These are phyloP conservation scores for Aspergillus ochraceus DNA, from an alignment of 2,329 filamentous ascomycete species.

Conservation along the genomic window DNA sequence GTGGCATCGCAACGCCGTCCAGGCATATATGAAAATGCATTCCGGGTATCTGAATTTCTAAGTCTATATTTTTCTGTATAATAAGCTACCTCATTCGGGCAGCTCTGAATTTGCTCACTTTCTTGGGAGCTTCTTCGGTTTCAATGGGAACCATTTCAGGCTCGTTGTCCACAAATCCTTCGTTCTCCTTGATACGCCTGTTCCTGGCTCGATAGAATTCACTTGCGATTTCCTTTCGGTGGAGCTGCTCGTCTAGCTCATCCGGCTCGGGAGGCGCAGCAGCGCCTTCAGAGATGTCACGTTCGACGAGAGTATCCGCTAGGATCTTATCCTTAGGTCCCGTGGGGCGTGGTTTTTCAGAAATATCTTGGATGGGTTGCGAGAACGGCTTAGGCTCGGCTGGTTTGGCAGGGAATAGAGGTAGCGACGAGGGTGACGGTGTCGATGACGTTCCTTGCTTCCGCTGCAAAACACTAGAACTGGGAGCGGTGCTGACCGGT, in stretches of 20 bases:
- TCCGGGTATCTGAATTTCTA: conserved; percentile 17
- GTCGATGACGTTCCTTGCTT: conserved; percentile 22
- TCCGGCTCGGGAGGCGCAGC: conserved; percentile 52
- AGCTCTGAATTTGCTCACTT: conserved; percentile 50
- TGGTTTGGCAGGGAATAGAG: conserved; percentile 40
- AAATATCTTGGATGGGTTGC: conserved; percentile 32
- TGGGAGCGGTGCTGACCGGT: conserved; percentile 1
- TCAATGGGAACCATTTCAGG: conserved; percentile 67
- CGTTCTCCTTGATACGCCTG: conserved; percentile 76
- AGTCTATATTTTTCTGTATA: conserved; percentile 7
- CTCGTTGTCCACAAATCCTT: conserved; percentile 76
- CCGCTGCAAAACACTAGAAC: conserved; percentile 14
- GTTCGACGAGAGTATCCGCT: conserved; percentile 59
- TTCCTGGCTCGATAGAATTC: conserved; percentile 85
- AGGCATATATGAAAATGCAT: background rate
- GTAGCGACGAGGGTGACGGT: conserved; percentile 26
- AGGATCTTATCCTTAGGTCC: conserved; percentile 54
- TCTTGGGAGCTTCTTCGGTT: conserved; percentile 53
- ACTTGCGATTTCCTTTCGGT: conserved; percentile 74
- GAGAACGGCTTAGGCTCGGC: conserved; percentile 40
- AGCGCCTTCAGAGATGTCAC: conserved; percentile 37
- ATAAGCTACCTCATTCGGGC: conserved; percentile 40
- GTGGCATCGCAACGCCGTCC: background rate
- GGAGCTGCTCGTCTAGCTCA: conserved; percentile 69
- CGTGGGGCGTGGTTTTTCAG: conserved; percentile 30